These are phyloP conservation scores for Polyporus tsugae DNA, from an alignment of 1,284 basidiomycete genomes.

Conservation along the genomic window DNA sequence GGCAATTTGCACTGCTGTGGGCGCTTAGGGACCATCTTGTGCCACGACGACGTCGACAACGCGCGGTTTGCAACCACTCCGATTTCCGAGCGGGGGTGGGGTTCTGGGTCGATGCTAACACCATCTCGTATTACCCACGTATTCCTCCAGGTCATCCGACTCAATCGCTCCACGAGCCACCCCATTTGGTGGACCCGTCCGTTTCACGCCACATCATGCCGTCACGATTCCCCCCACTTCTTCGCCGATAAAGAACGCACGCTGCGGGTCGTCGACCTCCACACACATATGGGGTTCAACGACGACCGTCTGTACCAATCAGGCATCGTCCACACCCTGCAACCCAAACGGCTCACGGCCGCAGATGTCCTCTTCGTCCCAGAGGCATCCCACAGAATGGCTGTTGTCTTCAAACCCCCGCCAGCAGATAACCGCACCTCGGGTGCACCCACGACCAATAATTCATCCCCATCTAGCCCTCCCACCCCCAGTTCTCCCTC, in stretches of 20 bases:
- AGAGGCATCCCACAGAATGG: background rate
- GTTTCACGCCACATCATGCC: background rate
- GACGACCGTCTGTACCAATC: background rate
- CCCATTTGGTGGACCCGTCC: background rate
- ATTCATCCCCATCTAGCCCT: background rate
- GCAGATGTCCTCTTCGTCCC: conserved; percentile 4
- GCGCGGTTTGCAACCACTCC: conserved; percentile 1
- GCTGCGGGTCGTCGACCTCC: background rate
- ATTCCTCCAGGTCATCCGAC: background rate
- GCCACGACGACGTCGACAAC: conserved; percentile 4
- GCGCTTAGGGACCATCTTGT: background rate
- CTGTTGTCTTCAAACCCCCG: background rate
- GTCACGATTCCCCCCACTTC: background rate
- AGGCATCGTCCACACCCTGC: conserved; percentile 3
- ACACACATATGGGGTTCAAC: background rate
- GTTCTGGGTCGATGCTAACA: conserved; percentile 7
- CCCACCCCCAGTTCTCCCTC: background rate
- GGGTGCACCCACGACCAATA: background rate
- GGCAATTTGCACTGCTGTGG: background rate
- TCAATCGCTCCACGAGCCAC: background rate
- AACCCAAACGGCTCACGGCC: background rate
- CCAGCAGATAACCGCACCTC: background rate
- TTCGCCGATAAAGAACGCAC: background rate
- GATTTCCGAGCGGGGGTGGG: background rate
- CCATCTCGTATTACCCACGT: background rate